Evolutionary conservation across 306 rosid genomes (phyloP).

Genomic region (Trifolium repens): DNA sequence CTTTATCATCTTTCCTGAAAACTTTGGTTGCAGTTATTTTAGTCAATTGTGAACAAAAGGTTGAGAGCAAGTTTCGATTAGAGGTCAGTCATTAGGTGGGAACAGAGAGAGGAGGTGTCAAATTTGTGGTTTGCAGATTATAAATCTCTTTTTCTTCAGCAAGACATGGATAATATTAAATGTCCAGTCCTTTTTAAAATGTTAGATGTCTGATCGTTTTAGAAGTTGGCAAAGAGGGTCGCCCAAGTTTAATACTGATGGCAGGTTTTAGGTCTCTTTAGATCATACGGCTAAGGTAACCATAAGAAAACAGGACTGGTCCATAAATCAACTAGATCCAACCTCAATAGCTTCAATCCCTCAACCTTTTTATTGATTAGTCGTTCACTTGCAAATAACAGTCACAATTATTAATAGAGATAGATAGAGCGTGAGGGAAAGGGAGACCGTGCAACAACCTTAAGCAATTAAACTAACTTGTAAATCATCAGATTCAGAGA

Average conservation of each 20-base stretch:
- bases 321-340: not conserved
- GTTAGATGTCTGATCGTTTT: not conserved
- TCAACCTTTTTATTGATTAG: too few species aligned
- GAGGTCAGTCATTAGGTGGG: not conserved
- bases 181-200: not conserved
- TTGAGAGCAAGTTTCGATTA: not conserved
- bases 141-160: not conserved
- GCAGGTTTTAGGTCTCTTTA: not conserved
- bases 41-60: not conserved
- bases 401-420: too few species aligned
- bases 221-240: too few species aligned
- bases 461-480: too few species aligned
- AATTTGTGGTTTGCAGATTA: not conserved
- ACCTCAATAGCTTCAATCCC: too few species aligned
- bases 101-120: not conserved
- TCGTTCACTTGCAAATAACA: too few species aligned
- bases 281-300: not conserved
- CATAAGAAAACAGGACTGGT: not conserved
- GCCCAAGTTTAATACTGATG: not conserved
- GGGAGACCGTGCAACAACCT: too few species aligned
- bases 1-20: not conserved
- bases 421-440: too few species aligned
- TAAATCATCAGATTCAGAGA: conserved; percentile 8
- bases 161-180: not conserved
- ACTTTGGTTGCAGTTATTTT: too few species aligned